Percentiles rank a stretch among this genome's conserved stretches.
Evolutionary conservation across 352 stramenopile species (phyloP).

Genomic region (Globisporangium perplexum): DNA sequence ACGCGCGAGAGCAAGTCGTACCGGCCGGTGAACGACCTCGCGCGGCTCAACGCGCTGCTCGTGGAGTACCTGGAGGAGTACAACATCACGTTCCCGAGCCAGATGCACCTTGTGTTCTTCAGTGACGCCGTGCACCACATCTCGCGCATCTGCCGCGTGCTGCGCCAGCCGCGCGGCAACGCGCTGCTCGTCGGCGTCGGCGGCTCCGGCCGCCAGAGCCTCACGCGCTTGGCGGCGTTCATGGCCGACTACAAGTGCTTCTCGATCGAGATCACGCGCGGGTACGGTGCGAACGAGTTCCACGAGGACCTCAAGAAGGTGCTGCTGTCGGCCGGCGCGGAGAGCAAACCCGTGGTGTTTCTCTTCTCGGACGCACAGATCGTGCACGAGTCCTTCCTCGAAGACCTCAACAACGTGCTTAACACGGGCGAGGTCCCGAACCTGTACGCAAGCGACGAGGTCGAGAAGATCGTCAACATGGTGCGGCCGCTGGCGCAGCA

Average conservation of each 20-base stretch:
- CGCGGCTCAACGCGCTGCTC: conserved; percentile 70
- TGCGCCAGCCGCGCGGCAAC: conserved; percentile 90
- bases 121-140: conserved; percentile 93
- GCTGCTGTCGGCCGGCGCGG: conserved; percentile 81
- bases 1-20: conserved; percentile 77
- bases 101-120: conserved; percentile 96
- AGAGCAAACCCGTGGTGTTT: conserved; percentile 89
- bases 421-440: conserved; percentile 93
- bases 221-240: conserved; percentile 88
- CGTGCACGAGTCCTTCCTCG: conserved; percentile 90
- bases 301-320: conserved; percentile 92
- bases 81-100: conserved; percentile 90
- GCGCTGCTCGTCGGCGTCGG: conserved; percentile 91
- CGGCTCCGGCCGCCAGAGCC: conserved; percentile 86
- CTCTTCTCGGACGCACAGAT: conserved; percentile 94
- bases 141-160: conserved; percentile 88
- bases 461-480: conserved; percentile 87
- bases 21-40: conserved; percentile 57
- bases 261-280: conserved; percentile 91
- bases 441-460: conserved; percentile 88
- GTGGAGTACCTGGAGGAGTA: conserved; percentile 93
- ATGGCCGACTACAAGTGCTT: conserved; percentile 91
- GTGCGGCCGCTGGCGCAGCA: conserved; percentile 76
- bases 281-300: conserved; percentile 88
- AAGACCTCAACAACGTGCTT: conserved; percentile 95